phyloP scores from a whole-genome alignment of 164 flowering plant genomes.

The Magnolia changhungtana region DNA sequence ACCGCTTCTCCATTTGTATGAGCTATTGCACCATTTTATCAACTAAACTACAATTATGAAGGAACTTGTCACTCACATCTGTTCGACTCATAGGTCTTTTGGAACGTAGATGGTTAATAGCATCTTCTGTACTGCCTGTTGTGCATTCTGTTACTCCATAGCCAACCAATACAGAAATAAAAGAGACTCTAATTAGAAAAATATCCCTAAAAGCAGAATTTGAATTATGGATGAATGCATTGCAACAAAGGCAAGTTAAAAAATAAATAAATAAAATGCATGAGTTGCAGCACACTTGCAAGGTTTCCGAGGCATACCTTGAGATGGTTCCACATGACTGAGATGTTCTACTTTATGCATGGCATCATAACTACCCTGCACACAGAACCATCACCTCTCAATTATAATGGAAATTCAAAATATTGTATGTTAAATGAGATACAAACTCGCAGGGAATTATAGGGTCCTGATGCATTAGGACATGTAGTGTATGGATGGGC shows the following conservation, averaged over 20 bases:
- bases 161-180: slow-evolving; percentile 6
- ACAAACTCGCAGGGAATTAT: slow-evolving; percentile 2
- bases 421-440: slow-evolving; percentile 2
- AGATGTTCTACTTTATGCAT: slow-evolving; percentile 36
- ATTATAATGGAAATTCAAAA: slow-evolving; percentile 10
- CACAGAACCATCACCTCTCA: slow-evolving; percentile 9
- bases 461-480: neutral
- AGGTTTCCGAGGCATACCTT: slow-evolving; percentile 37
- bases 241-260: too few species aligned
- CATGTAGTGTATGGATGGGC: too few species aligned
- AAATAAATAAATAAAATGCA: neutral
- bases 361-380: slow-evolving; percentile 63
- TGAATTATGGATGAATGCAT: neutral
- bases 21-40: neutral
- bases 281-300: neutral
- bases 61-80: slow-evolving; percentile 52
- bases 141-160: slow-evolving; percentile 33
- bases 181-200: neutral
- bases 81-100: slow-evolving; percentile 80
- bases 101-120: slow-evolving; percentile 57
- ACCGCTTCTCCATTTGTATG: neutral
- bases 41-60: neutral
- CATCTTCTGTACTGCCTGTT: slow-evolving; percentile 58
- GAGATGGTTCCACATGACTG: slow-evolving; percentile 31
- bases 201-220: neutral